Evolutionary conservation across 2,329 filamentous ascomycete species (phyloP).

Genomic region (Phoma sp.): DNA sequence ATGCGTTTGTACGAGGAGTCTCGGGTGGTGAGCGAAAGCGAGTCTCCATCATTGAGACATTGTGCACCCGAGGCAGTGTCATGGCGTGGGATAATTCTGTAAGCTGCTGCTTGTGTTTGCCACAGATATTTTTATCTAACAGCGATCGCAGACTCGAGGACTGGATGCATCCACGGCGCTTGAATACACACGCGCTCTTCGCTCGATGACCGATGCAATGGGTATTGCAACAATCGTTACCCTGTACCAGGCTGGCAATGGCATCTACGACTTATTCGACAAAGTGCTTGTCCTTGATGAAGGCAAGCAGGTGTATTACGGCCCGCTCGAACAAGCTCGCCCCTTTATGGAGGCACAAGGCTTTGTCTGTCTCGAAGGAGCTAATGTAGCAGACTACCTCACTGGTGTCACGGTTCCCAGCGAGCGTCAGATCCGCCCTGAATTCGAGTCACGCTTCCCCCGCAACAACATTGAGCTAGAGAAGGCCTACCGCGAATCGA

Average conservation of each 20-base stretch:
- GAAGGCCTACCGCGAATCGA: constrained; percentile 56
- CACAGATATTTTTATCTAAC: not conserved
- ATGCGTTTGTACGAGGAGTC: constrained; percentile 70
- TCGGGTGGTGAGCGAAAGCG: constrained; percentile 73
- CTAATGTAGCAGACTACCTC: constrained; percentile 76
- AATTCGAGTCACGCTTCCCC: constrained; percentile 51
- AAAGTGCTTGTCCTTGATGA: constrained; percentile 77
- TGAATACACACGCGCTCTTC: constrained; percentile 61
- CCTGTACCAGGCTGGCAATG: constrained; percentile 59
- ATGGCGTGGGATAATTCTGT: constrained; percentile 55
- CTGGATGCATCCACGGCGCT: constrained; percentile 53
- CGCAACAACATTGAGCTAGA: constrained; percentile 52
- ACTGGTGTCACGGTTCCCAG: constrained; percentile 68
- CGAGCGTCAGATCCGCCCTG: constrained; percentile 49
- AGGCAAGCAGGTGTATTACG: constrained; percentile 77
- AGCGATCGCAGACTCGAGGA: constrained; percentile 35
- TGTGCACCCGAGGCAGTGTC: constrained; percentile 64
- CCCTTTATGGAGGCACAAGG: constrained; percentile 71
- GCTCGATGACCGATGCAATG: constrained; percentile 56
- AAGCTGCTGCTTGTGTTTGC: not conserved
- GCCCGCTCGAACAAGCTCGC: constrained; percentile 63
- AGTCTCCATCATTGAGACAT: constrained; percentile 70
- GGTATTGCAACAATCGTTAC: constrained; percentile 60
- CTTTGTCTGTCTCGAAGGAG: constrained; percentile 67
- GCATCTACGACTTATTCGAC: constrained; percentile 69